phyloP scores from a whole-genome alignment of 1,284 basidiomycete genomes.

The Hypsizygus ulmarius region DNA sequence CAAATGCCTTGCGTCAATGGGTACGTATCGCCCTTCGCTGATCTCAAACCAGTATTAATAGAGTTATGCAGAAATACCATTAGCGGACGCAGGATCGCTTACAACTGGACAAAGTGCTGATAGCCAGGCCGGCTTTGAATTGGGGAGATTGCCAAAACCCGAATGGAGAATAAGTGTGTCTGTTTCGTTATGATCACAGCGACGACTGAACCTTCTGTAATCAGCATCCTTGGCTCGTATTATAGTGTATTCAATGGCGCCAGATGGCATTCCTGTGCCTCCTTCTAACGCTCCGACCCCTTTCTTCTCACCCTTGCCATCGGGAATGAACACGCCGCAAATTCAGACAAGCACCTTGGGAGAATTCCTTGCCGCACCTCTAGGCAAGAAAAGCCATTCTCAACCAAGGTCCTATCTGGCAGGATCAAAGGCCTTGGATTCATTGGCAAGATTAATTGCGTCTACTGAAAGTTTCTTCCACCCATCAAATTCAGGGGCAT shows the following conservation, averaged over 20 bases:
- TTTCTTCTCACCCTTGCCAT: constrained; percentile 61
- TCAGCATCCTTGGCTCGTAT: constrained; percentile 82
- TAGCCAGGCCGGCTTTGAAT: constrained; percentile 62
- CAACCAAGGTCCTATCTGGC: constrained; percentile 66
- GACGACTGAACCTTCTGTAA: neutral
- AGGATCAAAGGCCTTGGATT: constrained; percentile 85
- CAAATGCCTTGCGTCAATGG: constrained; percentile 87
- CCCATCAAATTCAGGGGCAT: constrained; percentile 71
- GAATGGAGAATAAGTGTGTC: constrained; percentile 66
- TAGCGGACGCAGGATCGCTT: constrained; percentile 68
- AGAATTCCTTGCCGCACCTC: constrained; percentile 62
- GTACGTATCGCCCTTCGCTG: constrained; percentile 40
- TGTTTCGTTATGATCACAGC: no score
- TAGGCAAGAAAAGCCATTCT: constrained; percentile 40
- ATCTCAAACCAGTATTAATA: constrained; percentile 1
- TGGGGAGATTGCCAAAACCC: constrained; percentile 62
- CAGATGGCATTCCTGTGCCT: constrained; percentile 64
- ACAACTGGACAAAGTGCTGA: constrained; percentile 72
- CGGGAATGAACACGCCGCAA: constrained; percentile 58
- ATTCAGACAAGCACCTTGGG: constrained; percentile 43
- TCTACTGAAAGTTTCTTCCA: constrained; percentile 91
- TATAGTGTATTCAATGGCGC: constrained; percentile 88
- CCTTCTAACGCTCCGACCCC: constrained; percentile 54
- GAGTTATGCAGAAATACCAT: constrained; percentile 54
- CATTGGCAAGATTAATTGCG: constrained; percentile 80